A percentile compares a stretch with the other conserved stretches of the same genome.
These are phyloP conservation scores for Saksenaea vasiformis DNA, from an alignment of 371 early-diverging fungal genomes.

Conservation along the genomic window DNA sequence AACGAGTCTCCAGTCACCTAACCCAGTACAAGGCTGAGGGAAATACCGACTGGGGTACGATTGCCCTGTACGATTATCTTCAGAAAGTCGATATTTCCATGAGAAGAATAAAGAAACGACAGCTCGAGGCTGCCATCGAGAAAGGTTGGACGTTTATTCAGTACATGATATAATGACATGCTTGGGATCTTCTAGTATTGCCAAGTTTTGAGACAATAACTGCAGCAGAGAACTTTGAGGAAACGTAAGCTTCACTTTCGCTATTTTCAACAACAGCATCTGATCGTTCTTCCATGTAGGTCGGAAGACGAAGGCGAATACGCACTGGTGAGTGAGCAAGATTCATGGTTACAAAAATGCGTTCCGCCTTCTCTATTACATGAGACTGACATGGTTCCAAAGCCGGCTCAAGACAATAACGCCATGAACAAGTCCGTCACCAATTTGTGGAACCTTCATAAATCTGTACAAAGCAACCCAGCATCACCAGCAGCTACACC, in stretches of 20 bases:
- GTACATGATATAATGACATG: background rate
- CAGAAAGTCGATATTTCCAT: constrained; percentile 47
- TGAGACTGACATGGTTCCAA: constrained; percentile 16
- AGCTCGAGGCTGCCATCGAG: constrained; percentile 51
- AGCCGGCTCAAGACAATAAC: constrained; percentile 61
- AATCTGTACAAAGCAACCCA: constrained; percentile 13
- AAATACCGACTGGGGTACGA: constrained; percentile 25
- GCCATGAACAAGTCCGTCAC: constrained; percentile 77
- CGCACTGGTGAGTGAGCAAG: constrained; percentile 40
- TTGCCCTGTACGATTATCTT: constrained; percentile 47
- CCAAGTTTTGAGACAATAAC: constrained; percentile 14
- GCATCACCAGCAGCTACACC: constrained; percentile 20
- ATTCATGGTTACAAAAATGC: constrained; percentile 3
- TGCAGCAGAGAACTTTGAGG: constrained; percentile 6
- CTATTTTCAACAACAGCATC: constrained; percentile 7
- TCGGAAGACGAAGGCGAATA: constrained; percentile 42
- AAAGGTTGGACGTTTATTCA: constrained; percentile 28
- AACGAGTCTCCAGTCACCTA: constrained; percentile 25
- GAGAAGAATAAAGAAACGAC: constrained; percentile 46
- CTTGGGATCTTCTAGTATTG: constrained; percentile 6
- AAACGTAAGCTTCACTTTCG: constrained; percentile 7
- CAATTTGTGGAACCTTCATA: constrained; percentile 64
- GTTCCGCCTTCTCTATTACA: constrained; percentile 9
- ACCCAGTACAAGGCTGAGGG: constrained; percentile 39
- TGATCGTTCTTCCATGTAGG: constrained; percentile 17